phyloP scores from a whole-genome alignment of 108 stramenopile genomes.

The Mediolabrus comicus region DNA sequence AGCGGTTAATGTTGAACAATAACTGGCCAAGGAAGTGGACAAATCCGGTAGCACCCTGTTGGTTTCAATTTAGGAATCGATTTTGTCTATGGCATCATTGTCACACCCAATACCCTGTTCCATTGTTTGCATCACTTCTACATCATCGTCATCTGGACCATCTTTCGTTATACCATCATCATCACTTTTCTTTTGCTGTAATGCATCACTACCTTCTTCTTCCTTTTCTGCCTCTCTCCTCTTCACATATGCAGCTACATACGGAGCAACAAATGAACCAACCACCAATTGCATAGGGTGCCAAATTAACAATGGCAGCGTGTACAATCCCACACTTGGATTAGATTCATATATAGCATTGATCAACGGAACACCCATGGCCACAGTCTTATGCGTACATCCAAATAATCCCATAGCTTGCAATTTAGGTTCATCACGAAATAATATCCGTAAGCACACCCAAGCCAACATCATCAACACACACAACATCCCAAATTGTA shows the following conservation, averaged over 20 bases:
- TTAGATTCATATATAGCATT: slow-evolving; percentile 60
- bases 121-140: too few species aligned
- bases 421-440: slow-evolving; percentile 45
- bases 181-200: background rate
- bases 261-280: slow-evolving; percentile 52
- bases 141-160: background rate
- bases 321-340: slow-evolving; percentile 52
- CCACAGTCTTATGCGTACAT: slow-evolving; percentile 71
- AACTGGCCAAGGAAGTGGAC: too few species aligned
- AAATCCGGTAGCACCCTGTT: too few species aligned
- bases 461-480: slow-evolving; percentile 56
- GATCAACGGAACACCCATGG: slow-evolving; percentile 76
- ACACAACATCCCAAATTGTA: slow-evolving; percentile 41
- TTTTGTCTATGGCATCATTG: too few species aligned
- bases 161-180: background rate
- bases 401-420: slow-evolving; percentile 70
- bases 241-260: slow-evolving; percentile 49
- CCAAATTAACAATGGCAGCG: slow-evolving; percentile 72
- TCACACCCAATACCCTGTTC: too few species aligned
- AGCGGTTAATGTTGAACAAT: too few species aligned
- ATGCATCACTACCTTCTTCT: slow-evolving; percentile 18
- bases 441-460: slow-evolving; percentile 38
- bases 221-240: slow-evolving; percentile 31
- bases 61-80: too few species aligned
- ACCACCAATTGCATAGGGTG: slow-evolving; percentile 72